These are phyloP conservation scores for Coelastrella sp. DNA, from an alignment of 139 green algal genomes.

Conservation along the genomic window DNA sequence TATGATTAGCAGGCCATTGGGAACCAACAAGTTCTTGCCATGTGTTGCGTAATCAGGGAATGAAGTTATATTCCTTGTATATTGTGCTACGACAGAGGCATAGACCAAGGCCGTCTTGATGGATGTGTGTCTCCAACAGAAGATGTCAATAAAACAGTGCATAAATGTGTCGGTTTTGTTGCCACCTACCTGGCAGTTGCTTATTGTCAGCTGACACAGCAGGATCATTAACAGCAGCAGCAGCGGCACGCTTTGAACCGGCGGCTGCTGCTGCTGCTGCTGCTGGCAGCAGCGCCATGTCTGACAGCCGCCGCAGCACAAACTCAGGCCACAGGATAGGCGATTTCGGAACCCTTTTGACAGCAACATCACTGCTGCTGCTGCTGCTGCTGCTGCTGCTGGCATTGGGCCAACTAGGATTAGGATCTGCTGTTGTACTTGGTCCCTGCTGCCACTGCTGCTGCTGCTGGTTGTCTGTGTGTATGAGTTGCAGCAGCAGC, in stretches of 20 bases:
- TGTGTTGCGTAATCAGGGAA: too few species aligned
- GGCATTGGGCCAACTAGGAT: neutral
- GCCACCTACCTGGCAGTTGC: neutral
- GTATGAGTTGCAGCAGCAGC: neutral
- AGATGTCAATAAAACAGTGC: too few species aligned
- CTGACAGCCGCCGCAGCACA: neutral
- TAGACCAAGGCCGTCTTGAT: too few species aligned
- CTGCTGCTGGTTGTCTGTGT: neutral
- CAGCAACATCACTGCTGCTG: neutral
- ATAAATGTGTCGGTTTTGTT: neutral
- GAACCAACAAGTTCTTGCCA: too few species aligned
- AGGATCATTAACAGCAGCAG: too few species aligned
- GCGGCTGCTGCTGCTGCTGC: neutral
- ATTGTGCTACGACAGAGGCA: too few species aligned
- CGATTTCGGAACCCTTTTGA: neutral
- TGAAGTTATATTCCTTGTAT: too few species aligned
- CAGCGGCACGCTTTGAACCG: too few species aligned
- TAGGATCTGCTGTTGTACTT: too few species aligned
- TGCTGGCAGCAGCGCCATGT: neutral
- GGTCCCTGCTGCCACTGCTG: neutral
- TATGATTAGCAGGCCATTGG: too few species aligned
- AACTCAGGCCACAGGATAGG: neutral
- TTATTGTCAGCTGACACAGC: too few species aligned
- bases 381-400: neutral
- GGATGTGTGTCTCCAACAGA: too few species aligned